Conservation (phyloP, 306 rosid species). For the Fagus sylvatica region DNA sequence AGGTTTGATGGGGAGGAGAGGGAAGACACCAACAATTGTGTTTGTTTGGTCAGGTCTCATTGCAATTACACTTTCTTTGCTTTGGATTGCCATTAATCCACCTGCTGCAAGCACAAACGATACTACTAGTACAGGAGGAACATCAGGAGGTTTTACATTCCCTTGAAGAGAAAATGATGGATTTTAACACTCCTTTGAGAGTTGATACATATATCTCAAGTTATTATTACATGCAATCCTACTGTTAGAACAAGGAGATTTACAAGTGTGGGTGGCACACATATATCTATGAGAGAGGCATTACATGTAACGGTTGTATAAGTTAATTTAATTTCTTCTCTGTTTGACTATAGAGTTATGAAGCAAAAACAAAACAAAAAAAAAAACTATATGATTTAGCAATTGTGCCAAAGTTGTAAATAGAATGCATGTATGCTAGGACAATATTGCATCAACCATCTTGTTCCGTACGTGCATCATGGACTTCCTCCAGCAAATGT, state of each 20-base stretch:
- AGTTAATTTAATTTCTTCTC: too few relatives aligned
- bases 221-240: too few relatives aligned
- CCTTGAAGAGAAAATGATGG: slow-evolving; percentile 27
- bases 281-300: too few relatives aligned
- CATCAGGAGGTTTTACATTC: slow-evolving; percentile 10
- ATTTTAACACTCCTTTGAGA: not conserved
- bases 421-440: not conserved
- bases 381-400: not conserved
- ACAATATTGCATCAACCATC: not conserved
- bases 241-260: too few relatives aligned
- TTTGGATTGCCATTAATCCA: slow-evolving; percentile 47
- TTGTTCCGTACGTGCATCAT: not conserved
- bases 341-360: not conserved
- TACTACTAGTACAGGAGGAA: slow-evolving; percentile 7
- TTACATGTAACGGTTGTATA: too few relatives aligned
- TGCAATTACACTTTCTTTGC: slow-evolving; percentile 48
- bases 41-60: slow-evolving; percentile 61
- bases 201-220: too few relatives aligned
- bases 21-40: slow-evolving; percentile 54
- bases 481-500: not conserved
- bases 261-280: too few relatives aligned
- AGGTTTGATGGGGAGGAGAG: slow-evolving; percentile 59
- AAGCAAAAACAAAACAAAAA: not conserved
- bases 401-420: not conserved
- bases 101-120: slow-evolving; percentile 19